Evolutionary conservation across 768 basidiomycete genomes (phyloP).

Genomic region (Lenzites betulinus): DNA sequence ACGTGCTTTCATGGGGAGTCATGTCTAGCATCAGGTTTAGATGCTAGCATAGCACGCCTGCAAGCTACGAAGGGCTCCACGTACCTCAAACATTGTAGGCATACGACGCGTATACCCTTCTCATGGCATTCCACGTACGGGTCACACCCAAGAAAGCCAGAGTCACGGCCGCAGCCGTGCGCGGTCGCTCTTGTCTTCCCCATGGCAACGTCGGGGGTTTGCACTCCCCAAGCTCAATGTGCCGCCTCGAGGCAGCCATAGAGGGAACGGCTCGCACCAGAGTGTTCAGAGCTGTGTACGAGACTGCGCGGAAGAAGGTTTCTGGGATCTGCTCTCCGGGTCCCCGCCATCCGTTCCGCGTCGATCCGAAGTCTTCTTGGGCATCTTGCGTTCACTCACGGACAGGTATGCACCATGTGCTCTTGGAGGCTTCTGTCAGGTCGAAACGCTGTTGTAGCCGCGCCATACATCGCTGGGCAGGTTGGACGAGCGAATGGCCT

Average conservation of each 20-base stretch:
- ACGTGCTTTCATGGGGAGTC: slow-evolving; percentile 19
- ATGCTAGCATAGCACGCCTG: background rate
- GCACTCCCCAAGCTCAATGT: background rate
- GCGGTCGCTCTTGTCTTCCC: background rate
- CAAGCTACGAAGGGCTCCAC: background rate
- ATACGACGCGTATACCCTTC: background rate
- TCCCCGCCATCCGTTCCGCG: background rate
- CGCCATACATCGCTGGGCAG: too few relatives aligned
- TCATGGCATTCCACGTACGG: background rate
- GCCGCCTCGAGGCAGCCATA: background rate
- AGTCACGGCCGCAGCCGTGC: background rate
- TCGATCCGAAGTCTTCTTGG: slow-evolving; percentile 1
- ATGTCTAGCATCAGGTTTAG: slow-evolving; percentile 9
- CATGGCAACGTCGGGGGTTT: background rate
- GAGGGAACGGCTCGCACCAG: background rate
- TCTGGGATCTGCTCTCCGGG: background rate
- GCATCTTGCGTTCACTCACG: background rate
- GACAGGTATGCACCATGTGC: background rate
- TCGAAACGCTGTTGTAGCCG: background rate
- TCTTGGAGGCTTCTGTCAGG: slow-evolving; percentile 10
- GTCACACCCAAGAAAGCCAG: background rate
- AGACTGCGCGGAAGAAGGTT: background rate
- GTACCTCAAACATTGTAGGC: slow-evolving; percentile 4
- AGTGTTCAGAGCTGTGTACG: background rate
- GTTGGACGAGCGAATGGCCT: too few relatives aligned